Percentiles rank a stretch among this genome's conserved stretches.
These are phyloP conservation scores for Hibiscus tridactylites DNA, from an alignment of 345 rosid species.

Conservation along the genomic window DNA sequence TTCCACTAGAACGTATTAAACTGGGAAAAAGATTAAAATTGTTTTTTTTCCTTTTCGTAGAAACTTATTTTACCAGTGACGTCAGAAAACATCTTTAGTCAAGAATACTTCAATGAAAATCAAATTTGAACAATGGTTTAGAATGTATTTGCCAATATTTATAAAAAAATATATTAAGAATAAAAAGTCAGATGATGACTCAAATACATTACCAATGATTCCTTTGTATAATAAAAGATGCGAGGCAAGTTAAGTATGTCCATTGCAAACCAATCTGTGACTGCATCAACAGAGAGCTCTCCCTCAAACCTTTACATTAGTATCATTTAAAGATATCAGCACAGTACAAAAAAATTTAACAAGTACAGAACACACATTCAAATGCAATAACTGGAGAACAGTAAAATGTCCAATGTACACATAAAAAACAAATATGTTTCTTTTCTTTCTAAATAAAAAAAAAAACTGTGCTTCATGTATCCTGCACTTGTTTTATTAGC, in stretches of 20 bases:
- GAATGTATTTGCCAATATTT: not conserved
- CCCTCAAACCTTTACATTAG: constrained; percentile 57
- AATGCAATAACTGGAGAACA: not conserved
- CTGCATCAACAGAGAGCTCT: constrained; percentile 61
- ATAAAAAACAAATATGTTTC: not conserved
- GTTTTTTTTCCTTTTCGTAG: not conserved
- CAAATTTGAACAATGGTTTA: not conserved
- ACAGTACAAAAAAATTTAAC: not conserved
- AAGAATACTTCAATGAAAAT: not conserved
- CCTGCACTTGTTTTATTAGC: not conserved
- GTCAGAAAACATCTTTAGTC: not conserved
- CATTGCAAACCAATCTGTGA: constrained; percentile 82
- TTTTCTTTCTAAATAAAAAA: not conserved
- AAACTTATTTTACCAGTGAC: not conserved
- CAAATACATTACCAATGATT: constrained; percentile 57
- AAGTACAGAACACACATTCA: not conserved
- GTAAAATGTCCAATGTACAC: not conserved
- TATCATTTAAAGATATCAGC: not conserved
- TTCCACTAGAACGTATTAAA: not conserved
- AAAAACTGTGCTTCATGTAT: not conserved
- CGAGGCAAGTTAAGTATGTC: constrained; percentile 66
- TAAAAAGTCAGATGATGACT: not conserved
- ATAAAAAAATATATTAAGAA: not conserved
- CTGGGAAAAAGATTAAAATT: not conserved
- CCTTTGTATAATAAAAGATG: constrained; percentile 73